Conservation (phyloP, 371 early-diverging fungal genomes). For the Dinochytrium kinnereticum region DNA sequence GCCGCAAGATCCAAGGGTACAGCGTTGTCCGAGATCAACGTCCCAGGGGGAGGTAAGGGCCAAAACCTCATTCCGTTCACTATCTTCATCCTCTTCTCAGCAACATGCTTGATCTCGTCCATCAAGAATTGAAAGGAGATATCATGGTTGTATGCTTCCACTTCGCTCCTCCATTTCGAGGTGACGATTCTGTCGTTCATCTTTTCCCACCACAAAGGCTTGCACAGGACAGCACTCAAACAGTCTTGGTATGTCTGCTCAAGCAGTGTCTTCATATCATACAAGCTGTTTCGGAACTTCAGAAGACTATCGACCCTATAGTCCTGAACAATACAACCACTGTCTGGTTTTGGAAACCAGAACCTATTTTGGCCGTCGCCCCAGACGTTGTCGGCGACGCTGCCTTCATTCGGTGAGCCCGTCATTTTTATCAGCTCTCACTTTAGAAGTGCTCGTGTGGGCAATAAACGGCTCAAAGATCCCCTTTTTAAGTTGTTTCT, state of each 20-base stretch:
- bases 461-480: too few species aligned
- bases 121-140: neutral
- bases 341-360: too few species aligned
- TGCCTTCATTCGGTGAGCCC: too few species aligned
- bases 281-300: neutral
- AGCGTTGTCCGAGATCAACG: neutral
- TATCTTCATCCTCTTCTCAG: neutral
- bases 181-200: neutral
- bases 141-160: neutral
- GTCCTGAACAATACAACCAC: too few species aligned
- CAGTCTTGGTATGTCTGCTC: neutral
- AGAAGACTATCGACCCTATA: too few species aligned
- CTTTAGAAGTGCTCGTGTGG: too few species aligned
- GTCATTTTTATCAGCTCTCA: too few species aligned
- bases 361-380: too few species aligned
- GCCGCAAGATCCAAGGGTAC: neutral
- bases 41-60: neutral
- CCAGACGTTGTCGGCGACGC: too few species aligned
- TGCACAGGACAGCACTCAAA: neutral
- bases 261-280: neutral
- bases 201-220: conserved; percentile 14
- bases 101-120: neutral
- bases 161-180: neutral
- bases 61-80: neutral
- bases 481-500: too few species aligned